These are phyloP conservation scores for Yarrowia galli DNA, from an alignment of 1,139 yeast species.

Conservation along the genomic window DNA sequence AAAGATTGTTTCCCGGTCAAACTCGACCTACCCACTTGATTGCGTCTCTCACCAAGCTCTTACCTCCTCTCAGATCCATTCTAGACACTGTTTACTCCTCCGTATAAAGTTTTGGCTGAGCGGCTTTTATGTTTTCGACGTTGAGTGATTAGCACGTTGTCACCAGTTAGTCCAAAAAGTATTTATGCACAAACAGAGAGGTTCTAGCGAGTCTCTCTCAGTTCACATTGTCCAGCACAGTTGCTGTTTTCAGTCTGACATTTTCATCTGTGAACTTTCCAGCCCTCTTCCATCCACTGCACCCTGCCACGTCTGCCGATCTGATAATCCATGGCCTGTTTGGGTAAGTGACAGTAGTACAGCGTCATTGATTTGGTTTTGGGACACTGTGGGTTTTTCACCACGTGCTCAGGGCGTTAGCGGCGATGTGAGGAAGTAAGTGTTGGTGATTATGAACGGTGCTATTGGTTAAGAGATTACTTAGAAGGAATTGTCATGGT, in stretches of 20 bases:
- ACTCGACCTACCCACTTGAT: background rate
- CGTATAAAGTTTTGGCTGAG: background rate
- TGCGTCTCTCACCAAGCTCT: background rate
- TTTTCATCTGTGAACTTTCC: too few species aligned
- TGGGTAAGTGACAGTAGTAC: background rate
- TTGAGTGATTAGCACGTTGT: conserved; percentile 7
- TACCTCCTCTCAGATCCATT: background rate
- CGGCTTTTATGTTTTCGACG: background rate
- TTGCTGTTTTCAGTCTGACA: too few species aligned
- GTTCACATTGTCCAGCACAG: too few species aligned
- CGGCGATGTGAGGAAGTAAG: too few species aligned
- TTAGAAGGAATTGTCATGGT: too few species aligned
- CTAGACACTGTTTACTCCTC: background rate
- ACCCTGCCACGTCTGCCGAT: conserved; percentile 21
- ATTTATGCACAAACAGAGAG: too few species aligned
- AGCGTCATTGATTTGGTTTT: background rate
- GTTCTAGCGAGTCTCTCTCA: too few species aligned
- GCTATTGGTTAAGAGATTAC: too few species aligned
- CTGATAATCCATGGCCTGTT: conserved; percentile 13
- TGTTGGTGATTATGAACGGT: too few species aligned
- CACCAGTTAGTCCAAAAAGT: too few species aligned
- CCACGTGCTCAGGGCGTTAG: conserved; percentile 10
- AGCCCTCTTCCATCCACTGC: background rate
- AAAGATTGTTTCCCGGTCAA: background rate
- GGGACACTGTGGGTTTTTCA: background rate